Evolutionary conservation across 1,284 basidiomycete genomes (phyloP), one percentile per base, ranked within the genome.

Genomic region (Pseudozyma sp.): DNA sequence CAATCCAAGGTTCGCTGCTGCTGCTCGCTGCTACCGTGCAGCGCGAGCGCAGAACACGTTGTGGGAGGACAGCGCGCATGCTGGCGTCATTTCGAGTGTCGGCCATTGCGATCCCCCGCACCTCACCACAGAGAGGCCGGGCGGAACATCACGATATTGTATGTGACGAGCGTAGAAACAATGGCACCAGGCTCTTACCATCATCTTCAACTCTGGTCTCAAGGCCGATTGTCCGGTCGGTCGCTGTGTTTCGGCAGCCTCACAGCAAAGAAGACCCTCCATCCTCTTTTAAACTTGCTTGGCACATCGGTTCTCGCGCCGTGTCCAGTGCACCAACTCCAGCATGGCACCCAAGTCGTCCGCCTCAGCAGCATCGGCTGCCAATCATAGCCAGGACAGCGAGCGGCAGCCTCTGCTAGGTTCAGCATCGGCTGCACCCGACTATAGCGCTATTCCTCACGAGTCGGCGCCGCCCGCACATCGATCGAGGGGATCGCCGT

Each of bases 391-490:
- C 3, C 55, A 34, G 5, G 57, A 61, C 43, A 55, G 52, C 34
- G 71, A 74, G 49, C 57, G 67, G 13, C 71, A 66, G 40, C 71
- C 71, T 16, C 53, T 74, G 40, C 57, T 74, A 11, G 56, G 19
- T 3, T 42, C 55, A 3, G 50, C 58, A 9, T 47, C 48, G 11
- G 39, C 53, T 9, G 33, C 35, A 11, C 19, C 39, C n/a, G 52
- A 69, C 55, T 69, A 74, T 35, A 50, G 47, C 30, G 49, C 66
- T 42, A 66, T 66, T 9, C 55, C 66, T 9, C 39, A 43, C 19
- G 46, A 52, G 8, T 24, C 52, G 16, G 47, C 55, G 19, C 46
- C 59, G 14, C 39, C 54, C 16, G 53, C 46, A 31, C 46, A 43
- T 5, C 54, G 58, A 29, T 13, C 58, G 44, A 57, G 50, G 17